Percentiles rank a stretch among this genome's conserved stretches.
phyloP scores from a whole-genome alignment of 495 filamentous ascomycete species.

The Cairneyella variabilis region DNA sequence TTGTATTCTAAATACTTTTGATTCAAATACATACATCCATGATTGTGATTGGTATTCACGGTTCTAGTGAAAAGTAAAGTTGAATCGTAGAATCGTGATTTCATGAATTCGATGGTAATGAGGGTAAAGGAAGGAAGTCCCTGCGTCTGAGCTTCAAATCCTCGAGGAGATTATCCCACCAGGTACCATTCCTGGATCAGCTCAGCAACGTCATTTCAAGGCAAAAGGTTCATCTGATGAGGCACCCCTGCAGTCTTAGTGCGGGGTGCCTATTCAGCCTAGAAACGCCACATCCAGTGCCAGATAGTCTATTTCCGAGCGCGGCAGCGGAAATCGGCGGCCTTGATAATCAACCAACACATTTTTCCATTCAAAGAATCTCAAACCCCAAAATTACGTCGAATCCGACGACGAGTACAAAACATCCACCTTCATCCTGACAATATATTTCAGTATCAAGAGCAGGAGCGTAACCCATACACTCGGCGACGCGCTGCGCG shows the following conservation, averaged over 20 bases:
- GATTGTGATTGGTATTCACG: neutral
- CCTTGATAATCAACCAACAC: neutral
- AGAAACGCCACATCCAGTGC: neutral
- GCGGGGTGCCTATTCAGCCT: neutral
- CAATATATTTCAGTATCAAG: too few species aligned
- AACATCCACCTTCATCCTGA: too few species aligned
- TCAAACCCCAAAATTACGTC: too few species aligned
- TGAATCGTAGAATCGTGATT: too few species aligned
- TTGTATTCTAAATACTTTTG: neutral
- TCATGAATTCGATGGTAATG: too few species aligned
- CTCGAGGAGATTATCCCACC: too few species aligned
- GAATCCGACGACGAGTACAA: too few species aligned
- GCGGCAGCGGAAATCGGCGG: conserved; percentile 1
- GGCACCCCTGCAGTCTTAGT: neutral
- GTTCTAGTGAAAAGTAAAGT: neutral
- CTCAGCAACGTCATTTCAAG: neutral
- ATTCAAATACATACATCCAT: conserved; percentile 15
- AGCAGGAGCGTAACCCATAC: too few species aligned
- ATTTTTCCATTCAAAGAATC: too few species aligned
- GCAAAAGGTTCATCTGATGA: neutral
- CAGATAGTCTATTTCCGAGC: neutral
- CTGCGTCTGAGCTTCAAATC: too few species aligned
- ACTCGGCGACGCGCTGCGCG: conserved; percentile 6
- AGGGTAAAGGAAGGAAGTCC: too few species aligned
- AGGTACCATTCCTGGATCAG: too few species aligned